A percentile compares a stretch with the other conserved stretches of the same genome.
Evolutionary conservation across 768 basidiomycete species (phyloP).

Genomic region (Tulasnella calospora): DNA sequence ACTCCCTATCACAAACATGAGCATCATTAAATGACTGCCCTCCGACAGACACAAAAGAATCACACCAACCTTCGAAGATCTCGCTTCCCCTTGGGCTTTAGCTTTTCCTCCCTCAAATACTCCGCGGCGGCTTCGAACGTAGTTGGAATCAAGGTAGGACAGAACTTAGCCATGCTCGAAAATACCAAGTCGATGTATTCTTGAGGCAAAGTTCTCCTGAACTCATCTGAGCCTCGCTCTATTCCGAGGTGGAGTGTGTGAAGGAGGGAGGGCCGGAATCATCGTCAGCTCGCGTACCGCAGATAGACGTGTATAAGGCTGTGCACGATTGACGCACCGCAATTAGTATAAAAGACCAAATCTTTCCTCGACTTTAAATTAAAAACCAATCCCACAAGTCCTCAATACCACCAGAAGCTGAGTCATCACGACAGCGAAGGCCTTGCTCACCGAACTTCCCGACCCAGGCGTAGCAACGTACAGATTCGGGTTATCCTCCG

Average conservation of each 20-base stretch:
- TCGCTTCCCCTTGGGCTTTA: constrained; percentile 21
- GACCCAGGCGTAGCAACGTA: constrained; percentile 15
- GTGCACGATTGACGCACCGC: constrained; percentile 9
- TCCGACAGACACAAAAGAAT: background rate
- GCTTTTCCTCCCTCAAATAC: constrained; percentile 19
- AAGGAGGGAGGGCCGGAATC: background rate
- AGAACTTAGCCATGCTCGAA: constrained; percentile 21
- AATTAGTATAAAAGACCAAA: constrained; percentile 17
- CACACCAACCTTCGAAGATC: constrained; percentile 7
- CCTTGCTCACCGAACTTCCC: constrained; percentile 12
- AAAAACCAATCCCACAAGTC: background rate
- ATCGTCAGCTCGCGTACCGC: background rate
- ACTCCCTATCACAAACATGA: background rate
- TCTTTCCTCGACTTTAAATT: background rate
- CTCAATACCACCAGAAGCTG: background rate
- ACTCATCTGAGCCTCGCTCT: constrained; percentile 5
- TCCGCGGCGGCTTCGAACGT: constrained; percentile 17
- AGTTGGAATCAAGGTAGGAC: constrained; percentile 19
- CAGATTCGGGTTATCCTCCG: constrained; percentile 13
- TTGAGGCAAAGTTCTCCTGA: background rate
- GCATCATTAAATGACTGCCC: background rate
- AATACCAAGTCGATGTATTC: constrained; percentile 18
- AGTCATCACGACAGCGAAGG: background rate
- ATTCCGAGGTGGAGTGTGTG: background rate
- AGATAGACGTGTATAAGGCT: background rate